Conservation (phyloP, 257 asterid genomes). For the Lycium ferocissimum region DNA sequence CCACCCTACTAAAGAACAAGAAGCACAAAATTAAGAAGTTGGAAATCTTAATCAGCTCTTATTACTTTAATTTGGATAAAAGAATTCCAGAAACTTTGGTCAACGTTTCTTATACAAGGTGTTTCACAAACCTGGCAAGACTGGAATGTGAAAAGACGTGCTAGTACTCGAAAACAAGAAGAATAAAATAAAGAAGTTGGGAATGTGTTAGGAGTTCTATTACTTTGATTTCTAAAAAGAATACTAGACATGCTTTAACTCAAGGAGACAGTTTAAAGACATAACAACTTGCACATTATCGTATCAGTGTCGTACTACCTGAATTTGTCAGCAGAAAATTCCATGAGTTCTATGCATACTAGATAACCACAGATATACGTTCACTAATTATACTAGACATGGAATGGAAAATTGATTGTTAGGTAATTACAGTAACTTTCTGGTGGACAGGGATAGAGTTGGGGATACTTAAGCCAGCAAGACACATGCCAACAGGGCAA, state of each 20-base stretch:
- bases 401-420: not conserved
- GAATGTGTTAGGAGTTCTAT: not conserved
- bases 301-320: not conserved
- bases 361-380: not conserved
- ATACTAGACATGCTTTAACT: not conserved
- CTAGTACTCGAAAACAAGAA: not conserved
- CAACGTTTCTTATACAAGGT: not conserved
- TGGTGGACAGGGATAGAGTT: not conserved
- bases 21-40: not conserved
- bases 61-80: not conserved
- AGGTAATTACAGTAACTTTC: slow-evolving; percentile 20
- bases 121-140: not conserved
- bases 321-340: not conserved
- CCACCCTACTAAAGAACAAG: not conserved
- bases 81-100: not conserved
- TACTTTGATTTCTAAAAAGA: slow-evolving; percentile 5
- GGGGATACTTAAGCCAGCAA: not conserved
- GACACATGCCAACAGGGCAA: not conserved
- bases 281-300: not conserved
- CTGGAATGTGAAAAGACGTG: not conserved
- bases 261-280: not conserved
- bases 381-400: not conserved
- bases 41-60: not conserved
- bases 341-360: not conserved
- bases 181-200: not conserved